Evolutionary conservation across 23 red algal species (phyloP), one percentile per base, ranked within the genome.

Genomic region (Chondrus crispus): DNA sequence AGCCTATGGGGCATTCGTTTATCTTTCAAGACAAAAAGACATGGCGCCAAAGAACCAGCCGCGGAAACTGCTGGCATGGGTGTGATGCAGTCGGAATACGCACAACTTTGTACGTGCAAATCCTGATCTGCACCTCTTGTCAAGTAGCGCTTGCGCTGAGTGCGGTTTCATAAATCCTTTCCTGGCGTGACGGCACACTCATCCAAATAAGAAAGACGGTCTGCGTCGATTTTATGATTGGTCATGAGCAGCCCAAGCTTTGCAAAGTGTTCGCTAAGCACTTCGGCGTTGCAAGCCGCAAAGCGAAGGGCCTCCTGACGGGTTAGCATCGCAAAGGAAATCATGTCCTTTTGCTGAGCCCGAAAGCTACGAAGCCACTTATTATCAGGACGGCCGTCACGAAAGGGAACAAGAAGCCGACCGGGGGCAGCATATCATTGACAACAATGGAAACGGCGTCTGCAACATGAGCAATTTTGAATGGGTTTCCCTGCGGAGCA

Each of bases 21-120:
- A n/a, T 36, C 80, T 63, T 63, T 84, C 13, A 84, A 84, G 39
- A 84, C 80, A n/a, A 62, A 49, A 11, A 84, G 54, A 35, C 33
- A 55, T 9, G 49, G 80, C 26, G 51, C 80, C 28, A 84, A 36
- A 63, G 36, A 36, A 39, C 80, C 80, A 84, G 48, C n/a, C 6
- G 49, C 80, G 64, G 47, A 58, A 39, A 63, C 3, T 12, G 50
- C 80, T 19, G 80, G 47, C 80, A 84, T 84, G 40, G 64, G 44
- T 36, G 80, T 62, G 26, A 84, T 30, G 20, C 46, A 26, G 41
- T 82, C 44, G 22, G 50, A 35, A 47, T 82, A 82, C 4, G 41
- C 22, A 47, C 50, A 82, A 19, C 55, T 38, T 4, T 20, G 22
- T 26, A 82, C 32, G n/a, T 54, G 39, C 46, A 52, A 26, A 24